A percentile compares a stretch with the other conserved stretches of the same genome.
Conservation (phyloP, 1,284 basidiomycete species). For the Farysia itapuensis region DNA sequence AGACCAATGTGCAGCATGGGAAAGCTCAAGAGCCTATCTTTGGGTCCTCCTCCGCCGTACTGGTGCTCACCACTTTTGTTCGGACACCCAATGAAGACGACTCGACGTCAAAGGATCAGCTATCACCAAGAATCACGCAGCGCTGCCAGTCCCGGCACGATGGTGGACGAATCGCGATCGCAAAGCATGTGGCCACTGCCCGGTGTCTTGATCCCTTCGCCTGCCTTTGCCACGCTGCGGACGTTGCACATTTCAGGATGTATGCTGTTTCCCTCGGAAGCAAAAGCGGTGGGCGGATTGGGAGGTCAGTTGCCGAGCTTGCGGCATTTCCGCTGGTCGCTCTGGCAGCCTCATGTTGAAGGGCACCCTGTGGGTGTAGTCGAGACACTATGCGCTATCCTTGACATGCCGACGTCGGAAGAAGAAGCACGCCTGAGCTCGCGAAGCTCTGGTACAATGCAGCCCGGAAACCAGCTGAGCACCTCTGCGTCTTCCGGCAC, state of each 20-base stretch:
- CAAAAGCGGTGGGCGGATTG: constrained; percentile 33
- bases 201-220: constrained; percentile 29
- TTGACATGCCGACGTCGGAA: constrained; percentile 36
- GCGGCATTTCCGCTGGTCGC: constrained; percentile 41
- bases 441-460: neutral
- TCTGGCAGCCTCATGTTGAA: constrained; percentile 41
- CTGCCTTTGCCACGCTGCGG: constrained; percentile 29
- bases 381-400: constrained; percentile 30
- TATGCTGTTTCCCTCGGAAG: constrained; percentile 44
- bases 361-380: constrained; percentile 38
- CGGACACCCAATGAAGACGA: constrained; percentile 35
- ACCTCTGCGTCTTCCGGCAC: constrained; percentile 28
- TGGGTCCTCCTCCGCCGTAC: constrained; percentile 43
- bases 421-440: constrained; percentile 27
- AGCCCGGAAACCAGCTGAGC: constrained; percentile 8
- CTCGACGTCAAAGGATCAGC: constrained; percentile 16
- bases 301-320: constrained; percentile 33
- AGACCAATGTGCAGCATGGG: constrained; percentile 36
- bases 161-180: constrained; percentile 18
- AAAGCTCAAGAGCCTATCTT: constrained; percentile 39
- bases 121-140: constrained; percentile 33
- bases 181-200: constrained; percentile 32
- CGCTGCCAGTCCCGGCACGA: constrained; percentile 7
- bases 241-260: constrained; percentile 43
- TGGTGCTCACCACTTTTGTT: constrained; percentile 46